These are phyloP conservation scores for Sporobolomyces pararoseus DNA, from an alignment of 768 basidiomycete species.

Conservation along the genomic window DNA sequence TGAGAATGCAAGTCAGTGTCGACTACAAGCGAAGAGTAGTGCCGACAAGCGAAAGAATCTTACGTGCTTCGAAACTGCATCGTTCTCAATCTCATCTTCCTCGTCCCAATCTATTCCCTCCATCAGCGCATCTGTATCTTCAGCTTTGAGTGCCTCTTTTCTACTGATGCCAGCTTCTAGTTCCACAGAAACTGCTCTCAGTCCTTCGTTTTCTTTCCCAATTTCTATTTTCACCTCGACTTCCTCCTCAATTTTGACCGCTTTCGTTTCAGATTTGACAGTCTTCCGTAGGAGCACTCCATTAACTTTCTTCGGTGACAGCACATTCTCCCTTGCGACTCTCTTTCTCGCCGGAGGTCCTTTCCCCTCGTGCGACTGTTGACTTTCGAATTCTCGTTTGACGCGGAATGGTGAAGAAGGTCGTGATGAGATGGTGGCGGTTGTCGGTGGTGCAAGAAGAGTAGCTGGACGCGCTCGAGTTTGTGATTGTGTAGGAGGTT, in stretches of 20 bases:
- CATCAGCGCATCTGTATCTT: conserved; percentile 57
- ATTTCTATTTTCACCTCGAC: too few species aligned
- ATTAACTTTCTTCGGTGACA: background rate
- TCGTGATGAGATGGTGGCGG: too few species aligned
- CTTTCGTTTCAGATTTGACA: background rate
- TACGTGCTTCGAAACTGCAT: conserved; percentile 49
- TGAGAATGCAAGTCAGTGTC: too few species aligned
- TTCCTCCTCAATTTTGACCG: too few species aligned
- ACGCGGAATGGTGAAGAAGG: too few species aligned
- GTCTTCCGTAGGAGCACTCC: background rate
- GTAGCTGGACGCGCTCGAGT: background rate
- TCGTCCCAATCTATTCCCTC: conserved; percentile 71
- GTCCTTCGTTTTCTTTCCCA: background rate
- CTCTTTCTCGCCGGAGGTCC: conserved; percentile 2
- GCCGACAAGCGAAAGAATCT: too few species aligned
- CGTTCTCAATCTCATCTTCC: conserved; percentile 45
- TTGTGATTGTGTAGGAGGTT: background rate
- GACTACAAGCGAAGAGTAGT: too few species aligned
- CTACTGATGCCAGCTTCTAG: background rate
- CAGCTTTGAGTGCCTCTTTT: background rate
- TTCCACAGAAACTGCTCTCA: background rate
- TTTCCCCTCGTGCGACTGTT: background rate
- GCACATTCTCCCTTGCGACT: background rate
- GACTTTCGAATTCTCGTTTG: background rate
- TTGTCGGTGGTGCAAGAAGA: too few species aligned